Evolutionary conservation across 768 basidiomycete genomes (phyloP).

Genomic region (Gymnopilus junonius): DNA sequence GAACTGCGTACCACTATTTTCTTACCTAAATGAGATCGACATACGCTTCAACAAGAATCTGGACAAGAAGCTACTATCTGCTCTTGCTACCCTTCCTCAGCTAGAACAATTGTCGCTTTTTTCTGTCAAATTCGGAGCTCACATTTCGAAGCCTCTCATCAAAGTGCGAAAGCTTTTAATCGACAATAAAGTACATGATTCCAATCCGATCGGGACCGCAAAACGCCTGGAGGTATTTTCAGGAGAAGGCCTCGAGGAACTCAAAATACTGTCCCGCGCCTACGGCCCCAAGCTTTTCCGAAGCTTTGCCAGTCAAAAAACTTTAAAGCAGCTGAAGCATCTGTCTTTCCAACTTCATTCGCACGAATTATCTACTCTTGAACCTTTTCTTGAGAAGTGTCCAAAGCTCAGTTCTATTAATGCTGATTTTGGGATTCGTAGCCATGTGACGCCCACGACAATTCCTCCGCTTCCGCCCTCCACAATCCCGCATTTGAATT

Average conservation of each 20-base stretch:
- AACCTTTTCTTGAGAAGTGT: neutral
- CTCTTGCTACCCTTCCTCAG: neutral
- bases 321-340: neutral
- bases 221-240: neutral
- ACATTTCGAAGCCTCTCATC: neutral
- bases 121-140: neutral
- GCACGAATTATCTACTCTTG: neutral
- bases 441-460: neutral
- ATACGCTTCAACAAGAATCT: neutral
- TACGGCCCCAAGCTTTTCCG: neutral
- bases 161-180: neutral
- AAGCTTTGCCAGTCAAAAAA: neutral
- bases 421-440: neutral
- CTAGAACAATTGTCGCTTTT: neutral
- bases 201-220: neutral
- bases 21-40: neutral
- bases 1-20: neutral
- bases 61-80: neutral
- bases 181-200: neutral
- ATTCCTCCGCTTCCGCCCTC: neutral
- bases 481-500: neutral
- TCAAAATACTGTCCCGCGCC: neutral
- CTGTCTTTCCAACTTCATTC: neutral
- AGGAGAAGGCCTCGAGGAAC: neutral
- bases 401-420: neutral